Base-by-base conservation (phyloP, 1,284 basidiomycete species). In the Moesziomyces parantarcticus region DNA sequence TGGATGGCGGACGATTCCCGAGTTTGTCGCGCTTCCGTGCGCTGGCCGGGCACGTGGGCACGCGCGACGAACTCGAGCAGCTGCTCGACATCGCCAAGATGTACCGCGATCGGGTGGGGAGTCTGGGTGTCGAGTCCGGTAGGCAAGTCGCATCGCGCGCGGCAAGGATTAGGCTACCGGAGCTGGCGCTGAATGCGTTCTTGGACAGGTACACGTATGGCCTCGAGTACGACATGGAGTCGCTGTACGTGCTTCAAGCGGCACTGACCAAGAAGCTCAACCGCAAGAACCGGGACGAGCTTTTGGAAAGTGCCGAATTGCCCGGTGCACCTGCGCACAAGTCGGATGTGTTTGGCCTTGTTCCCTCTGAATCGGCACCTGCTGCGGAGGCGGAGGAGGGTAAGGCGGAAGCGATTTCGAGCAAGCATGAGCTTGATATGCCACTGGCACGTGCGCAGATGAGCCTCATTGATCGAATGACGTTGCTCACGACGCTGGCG, bases 141-240 rank as follows among this genome's bases (percentile, higher is more conserved):
- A 18, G 18, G 23, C 14, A 21, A 0, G 58, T 75, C 7, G 63
- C 56, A 0, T 2, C 39, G 13, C 25, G 54, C 3, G 59, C 72
- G 9, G 25, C 39, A 18, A 29, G 25, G 13, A 39, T 62, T 18
- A 16, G 54, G 4, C 23, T 57, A 3, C 72, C 72, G 0, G 72
- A 75, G 36, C 18, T 75, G 10, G 72, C 53, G 32, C 41, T 75
- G 32, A 63, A 66, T 44, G 63, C 59, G 13, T 65, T 70, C n/a
- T 18, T 64, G 22, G 60, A 75, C 29, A 13, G 72, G 22, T 70
- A 75, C 32, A 22, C 22, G 20, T 58, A 43, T n/a, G 72, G 72
- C 0, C 36, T 75, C 32, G 67, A 67, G 44, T 58, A 60, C 48
- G 56, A 66, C 32, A 18, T 57, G 20, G 56, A 60, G 25, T 11